Evolutionary conservation across 768 basidiomycete species (phyloP), one percentile per base, ranked within the genome.

Genomic region (Jaapia argillacea): DNA sequence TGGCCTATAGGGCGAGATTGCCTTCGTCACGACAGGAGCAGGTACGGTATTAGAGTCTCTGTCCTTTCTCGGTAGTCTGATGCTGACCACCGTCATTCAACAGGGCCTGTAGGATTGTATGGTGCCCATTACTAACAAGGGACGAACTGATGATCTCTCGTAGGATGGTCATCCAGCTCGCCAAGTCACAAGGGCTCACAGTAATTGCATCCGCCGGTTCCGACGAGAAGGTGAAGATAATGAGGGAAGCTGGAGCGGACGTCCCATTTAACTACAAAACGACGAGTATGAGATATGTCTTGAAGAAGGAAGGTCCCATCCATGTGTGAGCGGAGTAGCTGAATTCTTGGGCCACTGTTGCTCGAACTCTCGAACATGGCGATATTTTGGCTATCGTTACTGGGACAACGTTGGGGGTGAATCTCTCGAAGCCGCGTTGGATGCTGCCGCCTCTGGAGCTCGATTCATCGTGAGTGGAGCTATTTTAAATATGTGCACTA

Each of bases 361-460:
- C n/a, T n/a, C n/a, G n/a, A n/a, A n/a, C n/a, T n/a, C n/a, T n/a
- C n/a, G n/a, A n/a, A n/a, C 28, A 33, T 33, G 10, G 28, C 28
- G 10, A 16, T 10, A 33, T 13, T 36, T 16, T 5, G 10, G 21
- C 5, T 49, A 20, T 39, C 71, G 70, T 24, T 76, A 65, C 50
- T 75, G 71, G 71, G 75, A 78, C 47, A 70, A 74, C 35, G 79
- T 81, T 7, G 79, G 77, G 6, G 79, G 79, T 2, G 69, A 75
- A 42, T 71, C 65, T 0, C 62, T 83, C 4, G 79, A 83, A 5
- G 65, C 68, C 13, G 79, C 75, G 1, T 54, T 83, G 3, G 60
- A 65, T 1, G 66, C 64, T 31, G 66, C 78, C 1, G 67, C 63
- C 0, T 40, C 50, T 0, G 48, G 65, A 18, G 74, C 76, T 1